phyloP scores from a whole-genome alignment of 306 rosid species.

The Carpinus viminea region DNA sequence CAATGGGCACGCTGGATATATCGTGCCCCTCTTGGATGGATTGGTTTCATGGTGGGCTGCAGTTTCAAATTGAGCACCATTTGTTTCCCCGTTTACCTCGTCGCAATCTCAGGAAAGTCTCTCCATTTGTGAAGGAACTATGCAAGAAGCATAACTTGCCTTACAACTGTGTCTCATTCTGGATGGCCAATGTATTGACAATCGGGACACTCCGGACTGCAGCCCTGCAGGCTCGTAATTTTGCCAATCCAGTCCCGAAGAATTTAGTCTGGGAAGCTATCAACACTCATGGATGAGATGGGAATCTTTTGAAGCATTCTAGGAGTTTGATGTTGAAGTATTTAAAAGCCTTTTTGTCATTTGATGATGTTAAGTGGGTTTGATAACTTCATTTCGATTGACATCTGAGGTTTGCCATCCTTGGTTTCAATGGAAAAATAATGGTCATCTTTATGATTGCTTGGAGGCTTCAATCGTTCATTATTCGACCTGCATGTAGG shows the following conservation, averaged over 20 bases:
- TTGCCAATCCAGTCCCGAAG: slow-evolving; percentile 48
- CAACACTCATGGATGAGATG: slow-evolving; percentile 61
- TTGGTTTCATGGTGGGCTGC: slow-evolving; percentile 88
- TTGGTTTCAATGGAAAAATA: slow-evolving; percentile 37
- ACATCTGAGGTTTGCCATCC: slow-evolving; percentile 35
- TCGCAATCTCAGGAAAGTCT: slow-evolving; percentile 46
- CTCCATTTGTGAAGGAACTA: slow-evolving; percentile 66
- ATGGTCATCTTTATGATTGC: slow-evolving; percentile 29
- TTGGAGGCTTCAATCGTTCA: slow-evolving; percentile 40
- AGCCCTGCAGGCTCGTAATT: slow-evolving; percentile 72
- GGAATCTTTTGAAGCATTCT: slow-evolving; percentile 25
- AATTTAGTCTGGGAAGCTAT: slow-evolving; percentile 81
- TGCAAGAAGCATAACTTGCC: slow-evolving; percentile 70
- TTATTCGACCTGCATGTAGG: slow-evolving; percentile 20
- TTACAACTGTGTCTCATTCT: slow-evolving; percentile 57
- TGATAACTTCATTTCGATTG: slow-evolving; percentile 20
- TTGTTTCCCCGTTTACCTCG: slow-evolving; percentile 63
- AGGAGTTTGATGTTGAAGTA: slow-evolving; percentile 33
- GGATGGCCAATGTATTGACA: slow-evolving; percentile 61
- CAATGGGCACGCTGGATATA: slow-evolving; percentile 52
- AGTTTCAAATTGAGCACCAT: slow-evolving; percentile 82
- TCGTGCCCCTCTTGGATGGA: slow-evolving; percentile 74
- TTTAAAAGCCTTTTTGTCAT: slow-evolving; percentile 6
- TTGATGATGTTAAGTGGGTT: slow-evolving; percentile 4
- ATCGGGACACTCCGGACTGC: slow-evolving; percentile 49